These are phyloP conservation scores for Cubamyces sp. DNA, from an alignment of 768 basidiomycete genomes.

Conservation along the genomic window DNA sequence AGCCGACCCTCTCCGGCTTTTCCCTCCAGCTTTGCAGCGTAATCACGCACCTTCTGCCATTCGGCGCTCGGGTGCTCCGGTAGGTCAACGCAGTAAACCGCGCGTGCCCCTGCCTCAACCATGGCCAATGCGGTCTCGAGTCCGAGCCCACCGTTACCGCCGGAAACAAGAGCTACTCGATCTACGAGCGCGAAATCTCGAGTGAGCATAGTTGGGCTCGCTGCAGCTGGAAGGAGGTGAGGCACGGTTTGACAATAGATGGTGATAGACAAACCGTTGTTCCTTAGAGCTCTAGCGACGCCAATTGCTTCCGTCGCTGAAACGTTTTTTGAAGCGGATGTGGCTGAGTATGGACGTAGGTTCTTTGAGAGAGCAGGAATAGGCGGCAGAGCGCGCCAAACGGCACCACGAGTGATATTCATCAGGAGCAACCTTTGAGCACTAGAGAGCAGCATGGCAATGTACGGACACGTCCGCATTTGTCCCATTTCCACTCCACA, in stretches of 20 bases:
- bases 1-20: conserved; percentile 37
- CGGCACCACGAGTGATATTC: background rate
- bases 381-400: background rate
- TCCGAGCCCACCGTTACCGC: conserved; percentile 58
- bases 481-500: too few relatives aligned
- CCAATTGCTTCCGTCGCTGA: background rate
- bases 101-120: conserved; percentile 70
- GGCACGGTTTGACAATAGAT: background rate
- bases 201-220: conserved; percentile 26
- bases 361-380: background rate
- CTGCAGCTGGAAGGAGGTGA: background rate
- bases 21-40: conserved; percentile 29
- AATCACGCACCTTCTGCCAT: conserved; percentile 56
- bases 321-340: too few relatives aligned
- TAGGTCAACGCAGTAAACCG: conserved; percentile 70
- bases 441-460: too few relatives aligned
- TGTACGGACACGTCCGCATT: too few relatives aligned
- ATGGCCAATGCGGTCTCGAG: conserved; percentile 79
- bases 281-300: background rate
- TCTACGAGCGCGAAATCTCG: conserved; percentile 34
- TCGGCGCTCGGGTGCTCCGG: conserved; percentile 56
- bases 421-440: background rate
- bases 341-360: background rate
- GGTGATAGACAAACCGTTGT: background rate
- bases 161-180: conserved; percentile 42